Percentiles rank a stretch among this genome's conserved stretches.
These are phyloP conservation scores for Alternaria tenuissima DNA, from an alignment of 2,329 filamentous ascomycete genomes.

Conservation along the genomic window DNA sequence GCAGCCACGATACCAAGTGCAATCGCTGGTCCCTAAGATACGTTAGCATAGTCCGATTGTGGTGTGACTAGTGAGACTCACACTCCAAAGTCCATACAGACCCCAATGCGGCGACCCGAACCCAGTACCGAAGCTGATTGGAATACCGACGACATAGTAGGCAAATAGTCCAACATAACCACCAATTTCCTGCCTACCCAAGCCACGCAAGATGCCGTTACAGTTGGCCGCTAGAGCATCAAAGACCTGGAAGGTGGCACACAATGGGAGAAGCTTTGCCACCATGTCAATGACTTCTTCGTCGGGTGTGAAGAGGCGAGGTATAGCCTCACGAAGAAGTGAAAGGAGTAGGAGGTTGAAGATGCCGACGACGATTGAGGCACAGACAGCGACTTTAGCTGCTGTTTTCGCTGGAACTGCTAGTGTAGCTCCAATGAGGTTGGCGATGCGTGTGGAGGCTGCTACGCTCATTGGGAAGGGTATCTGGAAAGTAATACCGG, in stretches of 20 bases:
- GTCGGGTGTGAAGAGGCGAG: conserved; percentile 75
- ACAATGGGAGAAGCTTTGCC: conserved; percentile 75
- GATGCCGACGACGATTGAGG: conserved; percentile 74
- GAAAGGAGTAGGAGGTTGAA: conserved; percentile 78
- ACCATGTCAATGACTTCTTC: conserved; percentile 72
- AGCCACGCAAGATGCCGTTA: conserved; percentile 84
- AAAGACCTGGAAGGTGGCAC: conserved; percentile 88
- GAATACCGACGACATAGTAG: conserved; percentile 87
- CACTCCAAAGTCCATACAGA: conserved; percentile 78
- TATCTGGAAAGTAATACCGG: conserved; percentile 85
- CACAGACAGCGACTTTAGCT: conserved; percentile 76
- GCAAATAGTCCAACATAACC: conserved; percentile 86
- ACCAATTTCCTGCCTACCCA: conserved; percentile 88
- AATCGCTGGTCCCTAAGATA: conserved; percentile 59
- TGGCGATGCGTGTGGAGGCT: conserved; percentile 86
- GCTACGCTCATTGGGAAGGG: conserved; percentile 93
- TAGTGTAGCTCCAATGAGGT: conserved; percentile 87
- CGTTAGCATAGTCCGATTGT: conserved; percentile 11
- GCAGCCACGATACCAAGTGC: conserved; percentile 69
- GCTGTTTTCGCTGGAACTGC: conserved; percentile 81
- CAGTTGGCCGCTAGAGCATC: conserved; percentile 81
- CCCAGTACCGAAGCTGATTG: conserved; percentile 78
- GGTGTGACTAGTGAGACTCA: conserved; percentile 27
- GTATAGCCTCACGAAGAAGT: conserved; percentile 74
- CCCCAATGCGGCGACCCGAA: conserved; percentile 81